Evolutionary conservation across 495 filamentous ascomycete genomes (phyloP).

Genomic region (Penicillium tannophilum): DNA sequence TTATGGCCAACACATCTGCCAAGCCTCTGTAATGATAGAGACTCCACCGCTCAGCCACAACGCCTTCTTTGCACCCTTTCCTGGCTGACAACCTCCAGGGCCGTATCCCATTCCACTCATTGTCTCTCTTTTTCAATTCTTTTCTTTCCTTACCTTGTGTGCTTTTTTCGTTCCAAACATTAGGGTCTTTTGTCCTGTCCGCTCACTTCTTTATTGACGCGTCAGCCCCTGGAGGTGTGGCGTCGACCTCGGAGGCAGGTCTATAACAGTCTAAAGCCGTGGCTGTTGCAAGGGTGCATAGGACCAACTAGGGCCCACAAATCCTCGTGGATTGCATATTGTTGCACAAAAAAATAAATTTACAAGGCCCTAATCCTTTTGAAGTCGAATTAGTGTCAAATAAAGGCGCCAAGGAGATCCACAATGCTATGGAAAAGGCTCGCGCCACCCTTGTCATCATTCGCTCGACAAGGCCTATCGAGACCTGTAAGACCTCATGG

Average conservation of each 20-base stretch:
- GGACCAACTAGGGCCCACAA: constrained; percentile 6
- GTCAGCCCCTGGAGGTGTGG: constrained; percentile 26
- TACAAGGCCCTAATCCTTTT: background rate
- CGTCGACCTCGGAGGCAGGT: constrained; percentile 5
- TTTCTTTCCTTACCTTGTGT: constrained; percentile 7
- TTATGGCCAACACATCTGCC: constrained; percentile 13
- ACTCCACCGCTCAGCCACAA: constrained; percentile 31
- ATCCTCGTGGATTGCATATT: constrained; percentile 1
- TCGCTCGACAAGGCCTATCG: constrained; percentile 24
- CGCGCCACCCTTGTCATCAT: constrained; percentile 24
- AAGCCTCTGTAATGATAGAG: constrained; percentile 18
- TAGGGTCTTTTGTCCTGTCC: constrained; percentile 12
- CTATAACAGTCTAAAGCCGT: constrained; percentile 8
- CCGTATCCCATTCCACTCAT: constrained; percentile 18
- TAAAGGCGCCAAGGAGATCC: constrained; percentile 4
- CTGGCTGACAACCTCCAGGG: constrained; percentile 10
- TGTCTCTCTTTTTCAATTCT: constrained; percentile 15
- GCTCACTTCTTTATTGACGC: constrained; percentile 16
- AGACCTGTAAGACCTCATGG: constrained; percentile 16
- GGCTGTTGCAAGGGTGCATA: constrained; percentile 13
- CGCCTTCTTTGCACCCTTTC: constrained; percentile 8
- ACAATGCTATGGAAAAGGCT: constrained; percentile 29
- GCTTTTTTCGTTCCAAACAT: background rate
- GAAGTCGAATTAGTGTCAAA: background rate
- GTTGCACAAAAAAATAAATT: background rate